phyloP scores from a whole-genome alignment of 2,329 filamentous ascomycete genomes.

The Claviceps monticola region DNA sequence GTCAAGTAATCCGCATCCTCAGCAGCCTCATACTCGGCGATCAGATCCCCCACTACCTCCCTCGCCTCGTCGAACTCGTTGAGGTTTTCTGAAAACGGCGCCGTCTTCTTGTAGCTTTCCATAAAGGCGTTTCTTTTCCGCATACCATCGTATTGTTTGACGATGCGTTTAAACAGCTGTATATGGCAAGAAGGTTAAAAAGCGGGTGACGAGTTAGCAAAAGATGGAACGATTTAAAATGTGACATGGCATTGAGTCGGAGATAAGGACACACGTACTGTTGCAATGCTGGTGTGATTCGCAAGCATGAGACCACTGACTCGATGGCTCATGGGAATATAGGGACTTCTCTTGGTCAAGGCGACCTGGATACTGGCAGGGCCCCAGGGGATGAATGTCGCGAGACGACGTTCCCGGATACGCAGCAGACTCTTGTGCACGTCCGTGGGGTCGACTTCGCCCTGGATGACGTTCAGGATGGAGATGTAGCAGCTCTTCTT shows the following conservation, averaged over 20 bases:
- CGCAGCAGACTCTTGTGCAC: conserved; percentile 95
- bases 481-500: conserved; percentile 99
- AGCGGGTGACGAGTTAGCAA: not conserved
- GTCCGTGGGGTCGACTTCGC: conserved; percentile 94
- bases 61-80: conserved; percentile 91
- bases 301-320: conserved; percentile 96
- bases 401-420: conserved; percentile 84
- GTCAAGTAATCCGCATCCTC: conserved; percentile 84
- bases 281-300: conserved; percentile 94
- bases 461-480: conserved; percentile 97
- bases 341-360: conserved; percentile 89
- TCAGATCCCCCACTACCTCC: conserved; percentile 80
- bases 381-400: conserved; percentile 96
- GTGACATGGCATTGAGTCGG: not conserved
- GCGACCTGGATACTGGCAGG: conserved; percentile 96
- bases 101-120: conserved; percentile 90
- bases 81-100: conserved; percentile 81
- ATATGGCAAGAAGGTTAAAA: not conserved
- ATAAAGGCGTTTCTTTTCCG: conserved; percentile 94
- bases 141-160: conserved; percentile 84
- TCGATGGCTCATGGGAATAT: conserved; percentile 84
- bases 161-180: conserved; percentile 80
- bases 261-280: conserved; percentile 32
- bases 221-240: not conserved
- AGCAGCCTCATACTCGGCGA: conserved; percentile 90